Evolutionary conservation across 2,329 filamentous ascomycete genomes (phyloP).

Genomic region (Curvularia spicifera): DNA sequence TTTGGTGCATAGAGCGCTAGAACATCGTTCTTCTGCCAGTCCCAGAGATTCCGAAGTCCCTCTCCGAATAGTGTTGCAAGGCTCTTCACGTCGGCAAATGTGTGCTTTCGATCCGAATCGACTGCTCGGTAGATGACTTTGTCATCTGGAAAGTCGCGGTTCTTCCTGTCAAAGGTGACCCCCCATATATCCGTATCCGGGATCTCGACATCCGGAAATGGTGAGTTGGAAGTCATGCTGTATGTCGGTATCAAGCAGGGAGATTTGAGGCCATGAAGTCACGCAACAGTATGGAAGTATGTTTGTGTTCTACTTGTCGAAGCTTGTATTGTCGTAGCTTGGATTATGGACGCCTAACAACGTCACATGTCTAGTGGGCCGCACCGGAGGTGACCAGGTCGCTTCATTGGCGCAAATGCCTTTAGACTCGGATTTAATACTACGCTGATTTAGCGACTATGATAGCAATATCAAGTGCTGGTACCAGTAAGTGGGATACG

Average conservation of each 20-base stretch:
- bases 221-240: constrained; percentile 31
- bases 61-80: constrained; percentile 75
- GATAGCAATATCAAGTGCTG: background rate
- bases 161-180: constrained; percentile 31
- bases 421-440: background rate
- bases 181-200: constrained; percentile 33
- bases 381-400: background rate
- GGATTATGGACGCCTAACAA: background rate
- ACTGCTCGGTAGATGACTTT: constrained; percentile 36
- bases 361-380: background rate
- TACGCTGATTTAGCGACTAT: background rate
- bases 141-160: constrained; percentile 30
- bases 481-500: background rate
- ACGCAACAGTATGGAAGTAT: background rate
- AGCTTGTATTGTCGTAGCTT: background rate
- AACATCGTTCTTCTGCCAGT: constrained; percentile 83
- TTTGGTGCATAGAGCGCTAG: constrained; percentile 84
- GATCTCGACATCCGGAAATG: constrained; percentile 32
- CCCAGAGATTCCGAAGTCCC: constrained; percentile 74
- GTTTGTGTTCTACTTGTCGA: background rate
- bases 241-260: background rate
- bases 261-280: background rate
- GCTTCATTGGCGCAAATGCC: background rate
- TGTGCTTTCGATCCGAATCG: constrained; percentile 59
- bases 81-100: constrained; percentile 68